Percentiles rank a stretch among this genome's conserved stretches.
phyloP scores from a whole-genome alignment of 2,329 filamentous ascomycete genomes.

The Colletotrichum coccodes region DNA sequence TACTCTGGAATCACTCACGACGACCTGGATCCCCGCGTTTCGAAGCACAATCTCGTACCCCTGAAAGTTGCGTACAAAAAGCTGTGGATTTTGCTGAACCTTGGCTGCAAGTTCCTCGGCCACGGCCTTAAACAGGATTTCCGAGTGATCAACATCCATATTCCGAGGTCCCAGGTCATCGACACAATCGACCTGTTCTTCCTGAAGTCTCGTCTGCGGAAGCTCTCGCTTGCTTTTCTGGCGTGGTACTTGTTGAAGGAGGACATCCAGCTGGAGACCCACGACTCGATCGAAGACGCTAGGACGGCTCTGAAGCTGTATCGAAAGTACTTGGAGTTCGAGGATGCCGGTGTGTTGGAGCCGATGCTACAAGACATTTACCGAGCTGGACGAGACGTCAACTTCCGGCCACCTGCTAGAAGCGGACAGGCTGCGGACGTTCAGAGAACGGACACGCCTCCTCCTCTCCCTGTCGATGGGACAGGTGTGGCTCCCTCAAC shows the following conservation, averaged over 20 bases:
- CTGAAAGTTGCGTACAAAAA: slow-evolving; percentile 97
- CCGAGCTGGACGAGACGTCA: slow-evolving; percentile 56
- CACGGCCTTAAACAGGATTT: slow-evolving; percentile 96
- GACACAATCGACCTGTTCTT: slow-evolving; percentile 95
- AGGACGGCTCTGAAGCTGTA: slow-evolving; percentile 89
- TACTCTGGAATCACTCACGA: slow-evolving; percentile 91
- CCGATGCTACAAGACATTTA: slow-evolving; percentile 91
- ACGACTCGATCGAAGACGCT: slow-evolving; percentile 96
- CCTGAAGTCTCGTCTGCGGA: slow-evolving; percentile 82
- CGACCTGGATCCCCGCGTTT: slow-evolving; percentile 83
- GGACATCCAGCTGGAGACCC: slow-evolving; percentile 90
- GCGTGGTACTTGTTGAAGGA: slow-evolving; percentile 93
- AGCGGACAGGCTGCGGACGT: slow-evolving; percentile 51
- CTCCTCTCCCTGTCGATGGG: slow-evolving; percentile 50
- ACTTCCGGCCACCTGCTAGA: slow-evolving; percentile 62
- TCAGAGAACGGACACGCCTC: slow-evolving; percentile 64
- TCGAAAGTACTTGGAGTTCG: slow-evolving; percentile 88
- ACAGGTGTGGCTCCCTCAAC: slow-evolving; percentile 54
- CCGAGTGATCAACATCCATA: slow-evolving; percentile 96
- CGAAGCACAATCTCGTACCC: slow-evolving; percentile 83
- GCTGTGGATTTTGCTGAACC: slow-evolving; percentile 93
- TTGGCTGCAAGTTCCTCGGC: slow-evolving; percentile 93
- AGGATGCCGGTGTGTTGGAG: slow-evolving; percentile 85
- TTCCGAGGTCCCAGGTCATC: slow-evolving; percentile 89
- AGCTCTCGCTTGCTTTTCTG: slow-evolving; percentile 89